A percentile compares a stretch with the other conserved stretches of the same genome.
Evolutionary conservation across 2,329 filamentous ascomycete species (phyloP).

Genomic region (Colletotrichum tanaceti): DNA sequence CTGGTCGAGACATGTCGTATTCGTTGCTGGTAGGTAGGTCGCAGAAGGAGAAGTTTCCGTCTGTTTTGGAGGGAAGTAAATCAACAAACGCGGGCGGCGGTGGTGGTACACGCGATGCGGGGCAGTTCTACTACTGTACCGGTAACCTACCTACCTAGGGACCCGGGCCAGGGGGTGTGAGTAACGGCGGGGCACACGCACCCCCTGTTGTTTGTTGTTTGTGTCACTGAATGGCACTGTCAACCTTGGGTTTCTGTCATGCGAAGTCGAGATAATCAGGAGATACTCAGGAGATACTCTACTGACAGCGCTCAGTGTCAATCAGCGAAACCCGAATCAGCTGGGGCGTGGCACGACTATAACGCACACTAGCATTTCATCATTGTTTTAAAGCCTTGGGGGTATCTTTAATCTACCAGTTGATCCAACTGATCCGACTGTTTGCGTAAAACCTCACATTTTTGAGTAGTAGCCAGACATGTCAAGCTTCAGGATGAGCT

Average conservation of each 20-base stretch:
- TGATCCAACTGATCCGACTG: background rate
- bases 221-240: background rate
- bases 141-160: too few species aligned
- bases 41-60: background rate
- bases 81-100: conserved; percentile 30
- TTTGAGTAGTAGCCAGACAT: conserved; percentile 74
- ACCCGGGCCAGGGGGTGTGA: background rate
- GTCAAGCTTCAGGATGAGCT: conserved; percentile 76
- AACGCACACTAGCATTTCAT: background rate
- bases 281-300: too few species aligned
- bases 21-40: conserved; percentile 6
- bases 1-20: conserved; percentile 62
- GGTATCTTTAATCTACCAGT: conserved; percentile 18
- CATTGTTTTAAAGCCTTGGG: background rate
- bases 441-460: conserved; percentile 13
- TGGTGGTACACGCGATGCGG: conserved; percentile 49
- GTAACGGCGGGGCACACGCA: conserved; percentile 12
- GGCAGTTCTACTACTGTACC: conserved; percentile 45
- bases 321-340: too few species aligned
- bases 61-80: conserved; percentile 29
- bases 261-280: background rate
- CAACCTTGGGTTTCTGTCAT: background rate
- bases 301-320: too few species aligned
- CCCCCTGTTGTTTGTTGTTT: background rate
- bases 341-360: too few species aligned